These are phyloP conservation scores for Aspergillus clavatus DNA, from an alignment of 2,329 filamentous ascomycete genomes.

Conservation along the genomic window DNA sequence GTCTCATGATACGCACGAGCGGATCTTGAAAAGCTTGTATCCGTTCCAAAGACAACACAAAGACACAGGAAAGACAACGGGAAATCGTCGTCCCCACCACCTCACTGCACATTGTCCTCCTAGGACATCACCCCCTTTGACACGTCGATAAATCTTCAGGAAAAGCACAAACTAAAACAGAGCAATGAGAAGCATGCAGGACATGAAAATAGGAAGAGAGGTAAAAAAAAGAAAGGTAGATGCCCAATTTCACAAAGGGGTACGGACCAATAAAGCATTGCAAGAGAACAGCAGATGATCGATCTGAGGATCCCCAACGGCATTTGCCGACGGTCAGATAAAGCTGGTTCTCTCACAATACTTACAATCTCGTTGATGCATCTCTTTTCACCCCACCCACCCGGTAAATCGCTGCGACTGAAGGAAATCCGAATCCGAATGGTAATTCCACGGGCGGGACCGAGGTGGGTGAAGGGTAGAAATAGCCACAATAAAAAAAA, in stretches of 20 bases:
- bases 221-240: constrained; percentile 8
- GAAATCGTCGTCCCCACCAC: constrained; percentile 12
- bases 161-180: constrained; percentile 7
- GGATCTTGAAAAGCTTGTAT: constrained; percentile 5
- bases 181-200: constrained; percentile 10
- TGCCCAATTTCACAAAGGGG: constrained; percentile 7
- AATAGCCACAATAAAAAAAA: constrained; percentile 32
- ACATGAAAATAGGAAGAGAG: constrained; percentile 3
- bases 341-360: constrained; percentile 16
- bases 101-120: constrained; percentile 19
- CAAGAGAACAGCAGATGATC: constrained; percentile 13
- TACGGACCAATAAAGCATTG: constrained; percentile 10
- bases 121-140: constrained; percentile 23
- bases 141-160: constrained; percentile 25
- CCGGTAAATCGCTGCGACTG: constrained; percentile 15
- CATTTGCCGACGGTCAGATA: constrained; percentile 18
- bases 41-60: constrained; percentile 9
- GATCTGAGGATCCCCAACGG: constrained; percentile 16
- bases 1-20: constrained; percentile 8
- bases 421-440: constrained; percentile 12
- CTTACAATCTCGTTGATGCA: constrained; percentile 28
- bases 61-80: constrained; percentile 12
- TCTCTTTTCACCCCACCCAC: constrained; percentile 29
- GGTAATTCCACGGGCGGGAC: constrained; percentile 13
- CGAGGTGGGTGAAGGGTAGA: constrained; percentile 24